These are phyloP conservation scores for Penicillium fimorum DNA, from an alignment of 495 filamentous ascomycete genomes.

Conservation along the genomic window DNA sequence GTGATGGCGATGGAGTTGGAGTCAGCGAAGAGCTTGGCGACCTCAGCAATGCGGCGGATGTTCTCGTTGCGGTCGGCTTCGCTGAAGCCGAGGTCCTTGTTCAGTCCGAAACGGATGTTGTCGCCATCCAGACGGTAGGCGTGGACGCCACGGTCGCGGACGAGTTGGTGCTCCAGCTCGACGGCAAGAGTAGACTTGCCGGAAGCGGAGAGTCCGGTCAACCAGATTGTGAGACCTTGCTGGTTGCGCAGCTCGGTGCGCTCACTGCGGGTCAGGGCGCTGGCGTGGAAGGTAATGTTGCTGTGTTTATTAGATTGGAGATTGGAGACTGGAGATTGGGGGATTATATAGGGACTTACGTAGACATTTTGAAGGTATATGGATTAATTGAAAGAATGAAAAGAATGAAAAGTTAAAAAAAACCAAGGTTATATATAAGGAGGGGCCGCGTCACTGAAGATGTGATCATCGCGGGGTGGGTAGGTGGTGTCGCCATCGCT, in stretches of 20 bases:
- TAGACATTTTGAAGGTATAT: conserved; percentile 42
- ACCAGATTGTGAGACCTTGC: conserved; percentile 92
- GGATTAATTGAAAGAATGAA: conserved; percentile 11
- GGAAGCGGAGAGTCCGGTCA: conserved; percentile 91
- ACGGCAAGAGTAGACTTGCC: conserved; percentile 96
- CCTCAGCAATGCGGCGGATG: conserved; percentile 92
- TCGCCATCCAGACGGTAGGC: conserved; percentile 96
- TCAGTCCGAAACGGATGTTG: conserved; percentile 97
- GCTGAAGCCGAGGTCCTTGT: conserved; percentile 94
- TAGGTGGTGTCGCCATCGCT: neutral
- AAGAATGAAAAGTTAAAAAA: conserved; percentile 10
- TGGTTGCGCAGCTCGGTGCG: conserved; percentile 78
- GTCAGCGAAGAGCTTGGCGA: conserved; percentile 95
- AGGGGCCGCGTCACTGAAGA: conserved; percentile 23
- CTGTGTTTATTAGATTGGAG: conserved; percentile 46
- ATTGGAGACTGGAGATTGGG: conserved; percentile 13
- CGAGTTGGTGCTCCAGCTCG: conserved; percentile 91
- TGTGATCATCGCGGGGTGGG: neutral
- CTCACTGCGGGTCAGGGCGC: conserved; percentile 80
- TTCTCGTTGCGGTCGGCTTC: conserved; percentile 95
- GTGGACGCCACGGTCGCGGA: conserved; percentile 66
- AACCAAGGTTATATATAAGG: neutral
- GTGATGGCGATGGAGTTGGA: conserved; percentile 82
- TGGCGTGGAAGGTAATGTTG: conserved; percentile 98
- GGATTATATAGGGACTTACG: conserved; percentile 40